A percentile compares a stretch with the other conserved stretches of the same genome.
phyloP scores from a whole-genome alignment of 1,139 yeast species.

The Debaryomyces psychrophilus region DNA sequence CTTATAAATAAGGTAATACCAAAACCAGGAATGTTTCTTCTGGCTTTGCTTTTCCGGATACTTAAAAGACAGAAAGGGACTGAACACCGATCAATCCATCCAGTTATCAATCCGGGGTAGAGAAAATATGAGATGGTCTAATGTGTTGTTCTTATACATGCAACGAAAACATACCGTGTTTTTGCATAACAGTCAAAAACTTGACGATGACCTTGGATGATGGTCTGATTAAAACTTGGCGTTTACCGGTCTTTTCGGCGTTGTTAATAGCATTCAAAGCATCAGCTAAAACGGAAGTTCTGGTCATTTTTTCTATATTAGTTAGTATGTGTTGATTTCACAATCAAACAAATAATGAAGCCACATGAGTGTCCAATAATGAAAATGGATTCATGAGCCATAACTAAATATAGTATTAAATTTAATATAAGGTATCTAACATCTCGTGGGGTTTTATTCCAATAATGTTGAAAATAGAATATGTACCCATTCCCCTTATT shows the following conservation, averaged over 20 bases:
- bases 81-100: constrained; percentile 87
- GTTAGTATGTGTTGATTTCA: constrained; percentile 15
- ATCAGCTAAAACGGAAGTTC: constrained; percentile 97
- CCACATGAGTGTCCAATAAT: constrained; percentile 44
- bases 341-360: constrained; percentile 18
- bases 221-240: constrained; percentile 97
- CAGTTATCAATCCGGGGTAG: constrained; percentile 90
- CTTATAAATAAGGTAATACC: constrained; percentile 24
- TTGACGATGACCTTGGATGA: constrained; percentile 96
- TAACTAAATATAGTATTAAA: constrained; percentile 9
- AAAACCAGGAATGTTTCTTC: constrained; percentile 78
- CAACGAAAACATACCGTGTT: constrained; percentile 83
- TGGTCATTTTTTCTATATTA: constrained; percentile 64
- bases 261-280: constrained; percentile 96
- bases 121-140: constrained; percentile 1
- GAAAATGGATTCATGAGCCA: constrained; percentile 39
- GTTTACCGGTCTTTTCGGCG: constrained; percentile 98
- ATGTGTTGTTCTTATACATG: constrained; percentile 8
- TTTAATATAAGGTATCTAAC: constrained; percentile 29
- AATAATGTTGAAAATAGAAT: constrained; percentile 22
- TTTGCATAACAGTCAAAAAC: constrained; percentile 94
- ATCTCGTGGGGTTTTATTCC: constrained; percentile 27
- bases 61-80: constrained; percentile 98
- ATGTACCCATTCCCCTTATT: constrained; percentile 7
- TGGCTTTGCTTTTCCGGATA: constrained; percentile 81